Percentiles rank a stretch among this genome's conserved stretches.
Conservation (phyloP, 495 filamentous ascomycete genomes). For the Jackrogersella minutella region DNA sequence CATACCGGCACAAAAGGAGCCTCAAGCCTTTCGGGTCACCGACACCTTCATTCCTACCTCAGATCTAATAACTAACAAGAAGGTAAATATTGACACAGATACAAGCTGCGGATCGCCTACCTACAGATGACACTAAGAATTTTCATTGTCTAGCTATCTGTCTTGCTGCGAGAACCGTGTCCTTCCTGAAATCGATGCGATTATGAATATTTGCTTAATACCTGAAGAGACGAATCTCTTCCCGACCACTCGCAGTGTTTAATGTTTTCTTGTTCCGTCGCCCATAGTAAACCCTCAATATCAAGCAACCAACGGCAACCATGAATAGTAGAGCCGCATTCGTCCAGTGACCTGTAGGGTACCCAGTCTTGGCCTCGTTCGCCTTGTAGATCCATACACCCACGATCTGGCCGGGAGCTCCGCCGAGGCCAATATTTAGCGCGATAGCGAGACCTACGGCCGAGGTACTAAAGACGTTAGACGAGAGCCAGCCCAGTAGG, state of each 20-base stretch:
- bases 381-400: conserved; percentile 78
- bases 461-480: conserved; percentile 70
- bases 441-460: conserved; percentile 73
- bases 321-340: conserved; percentile 58
- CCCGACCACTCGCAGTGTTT: conserved; percentile 26
- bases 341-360: conserved; percentile 70
- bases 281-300: conserved; percentile 54
- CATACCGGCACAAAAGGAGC: too few species aligned
- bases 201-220: conserved; percentile 11
- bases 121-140: too few species aligned
- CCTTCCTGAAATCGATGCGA: too few species aligned
- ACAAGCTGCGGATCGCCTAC: too few species aligned
- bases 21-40: too few species aligned
- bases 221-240: conserved; percentile 42
- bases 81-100: too few species aligned
- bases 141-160: too few species aligned
- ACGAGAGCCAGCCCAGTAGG: conserved; percentile 73
- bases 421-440: conserved; percentile 70
- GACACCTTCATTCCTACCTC: too few species aligned
- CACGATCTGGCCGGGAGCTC: conserved; percentile 71
- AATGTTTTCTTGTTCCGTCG: conserved; percentile 49
- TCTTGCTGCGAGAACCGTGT: too few species aligned
- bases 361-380: conserved; percentile 65
- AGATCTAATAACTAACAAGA: too few species aligned
- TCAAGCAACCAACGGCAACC: conserved; percentile 47